phyloP scores from a whole-genome alignment of 139 green algal species.

The Chlorella sp. region DNA sequence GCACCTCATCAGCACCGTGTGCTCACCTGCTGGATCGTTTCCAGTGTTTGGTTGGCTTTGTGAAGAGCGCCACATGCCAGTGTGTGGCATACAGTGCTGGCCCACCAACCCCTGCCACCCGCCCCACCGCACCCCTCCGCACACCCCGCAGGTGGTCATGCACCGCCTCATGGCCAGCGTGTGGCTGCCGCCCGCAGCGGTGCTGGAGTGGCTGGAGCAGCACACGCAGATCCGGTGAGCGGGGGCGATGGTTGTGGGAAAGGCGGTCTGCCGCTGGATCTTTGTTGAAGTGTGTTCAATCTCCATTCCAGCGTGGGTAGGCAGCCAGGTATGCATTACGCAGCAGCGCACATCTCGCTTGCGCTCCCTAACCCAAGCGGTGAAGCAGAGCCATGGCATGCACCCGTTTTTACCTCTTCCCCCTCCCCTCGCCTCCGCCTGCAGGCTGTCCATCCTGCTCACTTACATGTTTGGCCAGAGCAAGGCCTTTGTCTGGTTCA shows the following conservation, averaged over 20 bases:
- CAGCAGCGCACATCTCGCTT: too few species aligned
- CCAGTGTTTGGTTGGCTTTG: too few species aligned
- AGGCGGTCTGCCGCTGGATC: not conserved
- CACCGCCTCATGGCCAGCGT: conserved; percentile 42
- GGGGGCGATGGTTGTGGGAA: not conserved
- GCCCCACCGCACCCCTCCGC: not conserved
- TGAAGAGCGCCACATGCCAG: too few species aligned
- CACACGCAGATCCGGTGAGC: conserved; percentile 65
- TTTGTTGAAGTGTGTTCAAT: not conserved
- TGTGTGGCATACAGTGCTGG: not conserved
- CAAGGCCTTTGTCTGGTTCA: conserved; percentile 62
- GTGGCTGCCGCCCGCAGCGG: conserved; percentile 59
- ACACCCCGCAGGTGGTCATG: conserved; percentile 44
- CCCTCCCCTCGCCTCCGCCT: too few species aligned
- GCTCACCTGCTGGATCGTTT: not conserved
- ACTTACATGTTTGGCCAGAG: conserved; percentile 87
- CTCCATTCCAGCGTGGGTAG: too few species aligned
- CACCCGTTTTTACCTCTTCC: not conserved
- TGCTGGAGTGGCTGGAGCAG: conserved; percentile 85
- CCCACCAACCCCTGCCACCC: not conserved
- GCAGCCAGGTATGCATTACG: too few species aligned
- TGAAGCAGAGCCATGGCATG: too few species aligned
- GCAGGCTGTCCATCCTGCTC: conserved; percentile 79
- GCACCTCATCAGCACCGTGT: not conserved
- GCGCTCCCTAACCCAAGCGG: too few species aligned